A percentile compares a stretch with the other conserved stretches of the same genome.
phyloP scores from a whole-genome alignment of 768 basidiomycete genomes.

The Collybiopsis luxurians region DNA sequence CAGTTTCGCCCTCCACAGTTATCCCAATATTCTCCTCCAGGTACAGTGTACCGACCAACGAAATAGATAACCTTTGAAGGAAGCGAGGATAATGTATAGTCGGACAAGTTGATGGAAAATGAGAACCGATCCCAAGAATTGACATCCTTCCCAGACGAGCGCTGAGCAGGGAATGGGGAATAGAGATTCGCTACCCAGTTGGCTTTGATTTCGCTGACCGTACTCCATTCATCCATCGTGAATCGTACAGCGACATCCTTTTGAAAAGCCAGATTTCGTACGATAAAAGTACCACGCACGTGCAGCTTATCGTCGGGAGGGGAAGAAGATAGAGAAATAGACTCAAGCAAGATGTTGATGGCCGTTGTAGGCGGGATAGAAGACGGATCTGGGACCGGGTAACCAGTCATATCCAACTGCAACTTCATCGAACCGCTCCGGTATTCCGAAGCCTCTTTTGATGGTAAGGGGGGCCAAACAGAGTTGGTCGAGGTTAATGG shows the following conservation, averaged over 20 bases:
- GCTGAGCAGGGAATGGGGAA: background rate
- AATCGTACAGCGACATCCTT: constrained; percentile 86
- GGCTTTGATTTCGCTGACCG: constrained; percentile 81
- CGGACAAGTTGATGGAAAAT: constrained; percentile 69
- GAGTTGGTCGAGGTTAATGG: background rate
- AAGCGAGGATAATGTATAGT: constrained; percentile 51
- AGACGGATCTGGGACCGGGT: constrained; percentile 23
- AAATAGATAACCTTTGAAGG: constrained; percentile 55
- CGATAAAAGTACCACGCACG: constrained; percentile 74
- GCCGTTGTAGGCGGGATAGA: constrained; percentile 10
- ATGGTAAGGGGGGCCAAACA: background rate
- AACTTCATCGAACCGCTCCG: background rate
- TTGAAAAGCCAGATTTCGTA: constrained; percentile 82
- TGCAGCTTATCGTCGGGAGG: constrained; percentile 3
- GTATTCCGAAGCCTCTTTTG: background rate
- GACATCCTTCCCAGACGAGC: background rate
- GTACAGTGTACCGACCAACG: constrained; percentile 28
- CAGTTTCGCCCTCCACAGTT: constrained; percentile 83
- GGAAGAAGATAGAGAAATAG: constrained; percentile 10
- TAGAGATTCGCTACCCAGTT: constrained; percentile 44
- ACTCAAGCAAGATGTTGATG: constrained; percentile 33
- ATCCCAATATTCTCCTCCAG: constrained; percentile 85
- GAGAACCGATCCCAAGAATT: constrained; percentile 53
- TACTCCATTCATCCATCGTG: constrained; percentile 93
- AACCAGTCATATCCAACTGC: constrained; percentile 16